Evolutionary conservation across 2,329 filamentous ascomycete species (phyloP), one percentile per base, ranked within the genome.

Genomic region (Hirsutella minnesotensis): DNA sequence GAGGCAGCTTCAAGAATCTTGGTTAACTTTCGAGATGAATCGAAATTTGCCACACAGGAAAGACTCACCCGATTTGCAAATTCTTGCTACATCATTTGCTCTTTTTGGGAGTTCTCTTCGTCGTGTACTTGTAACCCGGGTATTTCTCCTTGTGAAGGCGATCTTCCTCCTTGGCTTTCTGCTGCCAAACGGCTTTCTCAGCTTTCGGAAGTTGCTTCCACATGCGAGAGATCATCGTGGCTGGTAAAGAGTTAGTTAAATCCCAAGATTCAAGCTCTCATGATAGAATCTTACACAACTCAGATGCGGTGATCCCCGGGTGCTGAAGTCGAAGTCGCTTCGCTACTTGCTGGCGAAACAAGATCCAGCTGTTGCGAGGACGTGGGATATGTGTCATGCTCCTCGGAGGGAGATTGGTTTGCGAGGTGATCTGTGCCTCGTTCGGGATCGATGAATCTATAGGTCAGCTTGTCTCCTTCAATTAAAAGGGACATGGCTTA

Each of bases 281-380:
- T 20, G 51, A n/a, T n/a, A n/a, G n/a, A n/a, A n/a, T n/a, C 60
- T 44, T 49, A 63, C 60, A 61, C 18, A 62, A 51, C 21, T 57
- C 51, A 1, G 50, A 49, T 3, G 54, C 55, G 7, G 53, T 56
- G n/a, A 57, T 49, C 0, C 46, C 47, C 7, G 55, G 51, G 39
- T 55, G 44, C 8, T 43, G 43, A 12, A 50, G 43, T 10, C 45
- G 49, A 20, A 63, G 41, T 20, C 53, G 46, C 10, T 47, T 46
- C 3, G 52, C 54, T 12, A 54, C 53, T 7, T 53, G 46, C 22
- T 57, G 53, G 12, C 59, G 57, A 39, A 61, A 63, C 3, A 63
- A 47, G 36, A 61, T 61, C 53, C 54, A 63, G 24, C 52, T 49
- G 38, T 63, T 62, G 30, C 51, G 49, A 3, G 58, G 56, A 4